These are phyloP conservation scores for Angophora floribunda DNA, from an alignment of 345 rosid genomes.

Conservation along the genomic window DNA sequence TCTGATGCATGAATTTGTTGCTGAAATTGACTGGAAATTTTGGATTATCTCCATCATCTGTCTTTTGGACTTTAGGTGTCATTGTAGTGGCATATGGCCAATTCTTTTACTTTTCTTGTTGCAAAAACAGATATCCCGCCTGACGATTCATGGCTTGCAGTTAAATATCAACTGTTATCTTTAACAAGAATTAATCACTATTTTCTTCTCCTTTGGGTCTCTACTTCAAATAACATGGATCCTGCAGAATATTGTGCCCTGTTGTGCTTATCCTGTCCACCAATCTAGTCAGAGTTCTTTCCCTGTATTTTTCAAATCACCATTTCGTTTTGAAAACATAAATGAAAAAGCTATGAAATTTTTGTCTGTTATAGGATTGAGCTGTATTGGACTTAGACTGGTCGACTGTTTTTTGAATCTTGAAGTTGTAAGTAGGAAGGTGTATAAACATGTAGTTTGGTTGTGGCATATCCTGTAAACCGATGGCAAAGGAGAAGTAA, in stretches of 20 bases:
- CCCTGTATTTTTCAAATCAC: not conserved
- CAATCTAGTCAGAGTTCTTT: not conserved
- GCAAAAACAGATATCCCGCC: not conserved
- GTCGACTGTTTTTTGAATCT: not conserved
- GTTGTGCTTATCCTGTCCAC: not conserved
- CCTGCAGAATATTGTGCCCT: not conserved
- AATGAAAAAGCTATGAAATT: not conserved
- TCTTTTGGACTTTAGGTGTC: not conserved
- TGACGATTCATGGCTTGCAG: not conserved
- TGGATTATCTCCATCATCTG: not conserved
- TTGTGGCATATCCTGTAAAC: not conserved
- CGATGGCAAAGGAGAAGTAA: not conserved
- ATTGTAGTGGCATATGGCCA: not conserved
- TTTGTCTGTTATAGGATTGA: not conserved
- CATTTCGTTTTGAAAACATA: not conserved
- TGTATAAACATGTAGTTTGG: not conserved
- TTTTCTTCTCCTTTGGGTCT: not conserved
- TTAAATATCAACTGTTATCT: not conserved
- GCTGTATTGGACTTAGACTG: not conserved
- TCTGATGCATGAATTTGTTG: not conserved
- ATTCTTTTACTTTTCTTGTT: not conserved
- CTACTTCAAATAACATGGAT: not conserved
- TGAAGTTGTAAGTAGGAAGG: not conserved
- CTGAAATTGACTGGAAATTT: not conserved
- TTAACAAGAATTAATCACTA: not conserved